Conservation (phyloP, 2,329 filamentous ascomycete species). For the Diaporthe citriasiana region DNA sequence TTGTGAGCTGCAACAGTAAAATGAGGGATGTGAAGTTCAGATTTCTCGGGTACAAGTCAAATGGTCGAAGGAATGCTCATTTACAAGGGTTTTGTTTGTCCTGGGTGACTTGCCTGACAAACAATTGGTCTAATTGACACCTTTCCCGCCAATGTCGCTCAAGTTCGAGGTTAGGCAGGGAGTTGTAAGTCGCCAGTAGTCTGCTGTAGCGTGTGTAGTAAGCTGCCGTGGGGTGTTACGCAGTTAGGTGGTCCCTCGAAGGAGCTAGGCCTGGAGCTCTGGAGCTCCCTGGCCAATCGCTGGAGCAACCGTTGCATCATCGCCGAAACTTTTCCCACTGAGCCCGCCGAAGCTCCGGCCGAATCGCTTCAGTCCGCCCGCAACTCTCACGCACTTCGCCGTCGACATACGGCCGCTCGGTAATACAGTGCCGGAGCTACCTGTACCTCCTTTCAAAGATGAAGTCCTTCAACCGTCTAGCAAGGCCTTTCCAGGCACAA, state of each 20-base stretch:
- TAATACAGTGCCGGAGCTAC: not conserved
- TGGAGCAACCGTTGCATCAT: slow-evolving; percentile 27
- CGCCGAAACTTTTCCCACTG: slow-evolving; percentile 29
- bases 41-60: not conserved
- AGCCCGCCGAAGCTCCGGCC: slow-evolving; percentile 18
- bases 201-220: not conserved
- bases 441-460: slow-evolving; percentile 3
- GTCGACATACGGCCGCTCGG: not conserved
- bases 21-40: not conserved
- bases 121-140: not conserved
- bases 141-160: slow-evolving; percentile 7
- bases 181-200: not conserved
- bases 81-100: not conserved
- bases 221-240: not conserved
- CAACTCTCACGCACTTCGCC: not conserved
- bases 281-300: slow-evolving; percentile 24
- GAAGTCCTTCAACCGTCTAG: slow-evolving; percentile 39
- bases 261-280: slow-evolving; percentile 22
- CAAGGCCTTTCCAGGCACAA: slow-evolving; percentile 30
- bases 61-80: not conserved
- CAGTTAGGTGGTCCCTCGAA: not conserved
- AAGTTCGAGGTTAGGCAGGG: not conserved
- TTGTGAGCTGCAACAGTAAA: not conserved
- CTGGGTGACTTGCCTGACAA: not conserved
- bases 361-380: not conserved